Evolutionary conservation across 768 basidiomycete species (phyloP).

Genomic region (Kwoniella sp.): DNA sequence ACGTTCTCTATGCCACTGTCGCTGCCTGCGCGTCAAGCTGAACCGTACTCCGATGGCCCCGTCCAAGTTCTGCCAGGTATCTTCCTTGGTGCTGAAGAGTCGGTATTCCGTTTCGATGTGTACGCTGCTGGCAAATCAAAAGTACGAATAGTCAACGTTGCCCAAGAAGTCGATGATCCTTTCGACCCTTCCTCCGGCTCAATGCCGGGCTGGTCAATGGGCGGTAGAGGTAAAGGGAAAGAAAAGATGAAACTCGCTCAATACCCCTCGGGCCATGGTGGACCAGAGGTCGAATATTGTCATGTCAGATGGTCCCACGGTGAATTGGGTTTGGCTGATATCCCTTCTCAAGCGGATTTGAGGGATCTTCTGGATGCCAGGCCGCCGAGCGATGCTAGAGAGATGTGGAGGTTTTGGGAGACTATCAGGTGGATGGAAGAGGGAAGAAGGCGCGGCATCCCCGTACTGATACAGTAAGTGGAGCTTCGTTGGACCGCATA

Average conservation of each 20-base stretch:
- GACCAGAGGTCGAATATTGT: constrained; percentile 43
- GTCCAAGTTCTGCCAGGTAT: constrained; percentile 51
- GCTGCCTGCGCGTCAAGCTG: constrained; percentile 4
- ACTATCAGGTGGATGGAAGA: constrained; percentile 46
- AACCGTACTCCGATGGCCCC: constrained; percentile 50
- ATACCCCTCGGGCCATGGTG: constrained; percentile 18
- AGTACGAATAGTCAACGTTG: constrained; percentile 53
- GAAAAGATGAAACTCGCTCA: constrained; percentile 33
- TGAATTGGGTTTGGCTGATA: constrained; percentile 45
- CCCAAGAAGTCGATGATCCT: constrained; percentile 52
- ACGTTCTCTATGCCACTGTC: constrained; percentile 14
- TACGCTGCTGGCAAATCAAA: constrained; percentile 23
- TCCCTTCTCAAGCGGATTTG: constrained; percentile 27
- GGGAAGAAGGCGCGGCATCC: constrained; percentile 36
- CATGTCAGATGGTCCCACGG: constrained; percentile 54
- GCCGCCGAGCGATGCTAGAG: constrained; percentile 15
- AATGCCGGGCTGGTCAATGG: constrained; percentile 13
- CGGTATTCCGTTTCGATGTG: constrained; percentile 24
- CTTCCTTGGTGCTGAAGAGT: constrained; percentile 52
- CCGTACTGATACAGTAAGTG: constrained; percentile 55
- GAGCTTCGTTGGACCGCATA: neutral
- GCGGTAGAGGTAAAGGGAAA: constrained; percentile 31
- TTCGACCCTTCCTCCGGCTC: constrained; percentile 18
- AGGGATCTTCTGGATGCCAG: constrained; percentile 11
- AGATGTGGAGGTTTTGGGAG: constrained; percentile 44